A percentile compares a stretch with the other conserved stretches of the same genome.
Evolutionary conservation across 352 stramenopile genomes (phyloP).

Genomic region (Phytophthora sojae): DNA sequence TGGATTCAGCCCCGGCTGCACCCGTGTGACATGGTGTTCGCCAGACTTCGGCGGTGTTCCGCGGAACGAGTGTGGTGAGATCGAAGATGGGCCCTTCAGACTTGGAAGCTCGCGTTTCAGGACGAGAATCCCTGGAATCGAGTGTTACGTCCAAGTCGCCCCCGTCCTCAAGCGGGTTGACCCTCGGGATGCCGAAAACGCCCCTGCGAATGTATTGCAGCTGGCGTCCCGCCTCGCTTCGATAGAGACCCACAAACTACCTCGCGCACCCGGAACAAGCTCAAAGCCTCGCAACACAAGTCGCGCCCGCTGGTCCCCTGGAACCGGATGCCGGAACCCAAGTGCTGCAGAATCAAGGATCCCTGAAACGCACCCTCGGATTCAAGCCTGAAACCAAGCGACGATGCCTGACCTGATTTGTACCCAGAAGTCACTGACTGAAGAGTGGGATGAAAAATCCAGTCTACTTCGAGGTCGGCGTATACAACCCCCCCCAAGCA

Average conservation of each 20-base stretch:
- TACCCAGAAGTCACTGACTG: background rate
- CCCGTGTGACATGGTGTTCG: too few relatives aligned
- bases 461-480: background rate
- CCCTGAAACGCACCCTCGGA: background rate
- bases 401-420: background rate
- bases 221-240: too few relatives aligned
- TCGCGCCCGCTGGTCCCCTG: background rate
- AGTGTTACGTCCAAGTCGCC: too few relatives aligned
- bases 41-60: too few relatives aligned
- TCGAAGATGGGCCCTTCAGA: too few relatives aligned
- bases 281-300: background rate
- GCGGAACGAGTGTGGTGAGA: too few relatives aligned
- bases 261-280: background rate
- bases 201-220: too few relatives aligned
- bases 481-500: background rate
- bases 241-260: background rate
- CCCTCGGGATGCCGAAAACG: too few relatives aligned
- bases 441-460: constrained; percentile 1
- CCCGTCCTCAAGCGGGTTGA: too few relatives aligned
- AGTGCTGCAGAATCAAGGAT: background rate
- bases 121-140: too few relatives aligned
- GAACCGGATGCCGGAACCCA: background rate
- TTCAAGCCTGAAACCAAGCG: background rate
- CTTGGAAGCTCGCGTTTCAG: too few relatives aligned
- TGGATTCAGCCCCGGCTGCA: too few relatives aligned